phyloP scores from a whole-genome alignment of 1,139 yeast genomes.

The Suhomyces bokatorum region DNA sequence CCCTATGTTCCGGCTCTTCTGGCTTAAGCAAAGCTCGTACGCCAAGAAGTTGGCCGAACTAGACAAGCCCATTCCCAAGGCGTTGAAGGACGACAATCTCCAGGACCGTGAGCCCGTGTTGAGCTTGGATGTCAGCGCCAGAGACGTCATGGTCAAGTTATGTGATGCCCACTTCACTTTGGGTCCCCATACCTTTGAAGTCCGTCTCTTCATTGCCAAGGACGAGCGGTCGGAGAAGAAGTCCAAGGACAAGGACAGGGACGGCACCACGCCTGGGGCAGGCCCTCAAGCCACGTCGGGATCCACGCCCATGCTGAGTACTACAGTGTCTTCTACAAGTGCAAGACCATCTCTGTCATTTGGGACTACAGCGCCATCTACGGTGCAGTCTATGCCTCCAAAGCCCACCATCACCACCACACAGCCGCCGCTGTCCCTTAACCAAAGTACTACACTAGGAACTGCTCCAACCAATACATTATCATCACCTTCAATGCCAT shows the following conservation, averaged over 20 bases:
- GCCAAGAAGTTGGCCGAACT: conserved; percentile 42
- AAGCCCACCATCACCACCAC: background rate
- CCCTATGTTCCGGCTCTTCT: conserved; percentile 74
- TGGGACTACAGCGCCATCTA: background rate
- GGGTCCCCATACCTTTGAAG: conserved; percentile 84
- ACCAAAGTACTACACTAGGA: background rate
- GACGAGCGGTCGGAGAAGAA: conserved; percentile 55
- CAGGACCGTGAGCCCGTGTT: conserved; percentile 43
- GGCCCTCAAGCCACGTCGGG: background rate
- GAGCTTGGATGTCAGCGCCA: conserved; percentile 52
- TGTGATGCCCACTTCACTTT: conserved; percentile 71
- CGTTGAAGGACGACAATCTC: conserved; percentile 26
- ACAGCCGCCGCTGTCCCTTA: no score
- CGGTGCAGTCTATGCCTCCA: background rate
- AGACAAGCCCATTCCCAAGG: conserved; percentile 31
- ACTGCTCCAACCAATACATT: no score
- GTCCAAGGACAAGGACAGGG: conserved; percentile 26
- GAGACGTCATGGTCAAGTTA: conserved; percentile 88
- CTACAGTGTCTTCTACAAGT: background rate
- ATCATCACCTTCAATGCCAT: no score
- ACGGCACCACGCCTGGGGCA: conserved; percentile 2
- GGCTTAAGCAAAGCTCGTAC: conserved; percentile 65
- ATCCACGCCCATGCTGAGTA: background rate
- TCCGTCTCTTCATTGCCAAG: conserved; percentile 76
- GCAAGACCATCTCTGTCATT: background rate